Evolutionary conservation across 768 basidiomycete species (phyloP).

Genomic region (Naganishia kalamii): DNA sequence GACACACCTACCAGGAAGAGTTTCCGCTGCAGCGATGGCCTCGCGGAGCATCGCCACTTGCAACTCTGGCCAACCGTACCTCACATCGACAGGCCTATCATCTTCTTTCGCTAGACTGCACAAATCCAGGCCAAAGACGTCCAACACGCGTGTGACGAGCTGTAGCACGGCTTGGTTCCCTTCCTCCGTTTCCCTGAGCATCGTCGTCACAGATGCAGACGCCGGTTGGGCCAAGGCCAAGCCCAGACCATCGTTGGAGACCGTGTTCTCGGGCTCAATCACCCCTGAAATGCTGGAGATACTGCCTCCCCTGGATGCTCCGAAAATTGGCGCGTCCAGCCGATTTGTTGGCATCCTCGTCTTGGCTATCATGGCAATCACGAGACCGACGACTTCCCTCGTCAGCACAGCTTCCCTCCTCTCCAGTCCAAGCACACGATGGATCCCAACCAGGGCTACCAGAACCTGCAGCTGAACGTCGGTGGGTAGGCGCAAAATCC

Average conservation of each 20-base stretch:
- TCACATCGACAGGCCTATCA: conserved; percentile 29
- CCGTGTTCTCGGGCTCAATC: conserved; percentile 6
- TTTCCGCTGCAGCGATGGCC: conserved; percentile 82
- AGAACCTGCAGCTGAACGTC: conserved; percentile 67
- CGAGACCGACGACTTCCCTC: conserved; percentile 74
- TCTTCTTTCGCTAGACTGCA: conserved; percentile 11
- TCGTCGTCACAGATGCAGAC: conserved; percentile 53
- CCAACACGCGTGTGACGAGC: conserved; percentile 67
- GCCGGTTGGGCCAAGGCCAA: not conserved
- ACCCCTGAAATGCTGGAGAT: conserved; percentile 22
- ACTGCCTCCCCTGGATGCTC: not conserved
- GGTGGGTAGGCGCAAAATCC: conserved; percentile 71
- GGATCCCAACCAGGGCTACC: conserved; percentile 66
- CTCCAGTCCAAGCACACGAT: conserved; percentile 71
- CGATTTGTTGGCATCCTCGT: not conserved
- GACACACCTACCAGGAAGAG: conserved; percentile 66
- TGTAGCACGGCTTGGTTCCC: conserved; percentile 77
- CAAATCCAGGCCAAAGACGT: conserved; percentile 62
- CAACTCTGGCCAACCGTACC: conserved; percentile 86
- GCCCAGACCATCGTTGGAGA: not conserved
- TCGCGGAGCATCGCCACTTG: conserved; percentile 91
- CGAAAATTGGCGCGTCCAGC: conserved; percentile 2
- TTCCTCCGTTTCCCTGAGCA: conserved; percentile 64
- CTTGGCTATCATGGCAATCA: conserved; percentile 1
- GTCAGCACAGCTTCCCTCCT: conserved; percentile 83